phyloP scores from a whole-genome alignment of 2,329 filamentous ascomycete genomes.

The Whalleya microplaca region DNA sequence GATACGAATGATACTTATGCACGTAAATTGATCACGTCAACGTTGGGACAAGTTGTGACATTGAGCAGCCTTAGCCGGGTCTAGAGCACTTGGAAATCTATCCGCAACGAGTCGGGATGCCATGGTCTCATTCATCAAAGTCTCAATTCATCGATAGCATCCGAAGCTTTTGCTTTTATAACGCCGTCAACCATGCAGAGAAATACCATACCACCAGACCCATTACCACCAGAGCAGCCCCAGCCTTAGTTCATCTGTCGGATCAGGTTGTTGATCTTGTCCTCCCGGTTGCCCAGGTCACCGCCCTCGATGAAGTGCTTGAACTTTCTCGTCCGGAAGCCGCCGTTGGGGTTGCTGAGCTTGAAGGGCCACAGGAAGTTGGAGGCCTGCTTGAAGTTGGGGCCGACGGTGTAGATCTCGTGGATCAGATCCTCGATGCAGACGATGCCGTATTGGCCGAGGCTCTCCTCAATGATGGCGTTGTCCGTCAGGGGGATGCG shows the following conservation, averaged over 20 bases:
- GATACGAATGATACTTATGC: too few species aligned
- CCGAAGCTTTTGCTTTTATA: slow-evolving; percentile 39
- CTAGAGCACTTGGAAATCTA: not conserved
- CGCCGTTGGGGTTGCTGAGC: slow-evolving; percentile 96
- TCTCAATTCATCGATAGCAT: slow-evolving; percentile 41
- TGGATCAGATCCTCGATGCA: slow-evolving; percentile 99
- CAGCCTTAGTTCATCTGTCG: slow-evolving; percentile 96
- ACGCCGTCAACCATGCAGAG: slow-evolving; percentile 41
- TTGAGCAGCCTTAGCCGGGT: not conserved
- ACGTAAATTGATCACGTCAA: not conserved
- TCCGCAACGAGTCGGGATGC: slow-evolving; percentile 16
- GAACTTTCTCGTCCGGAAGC: slow-evolving; percentile 97
- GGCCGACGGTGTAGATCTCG: slow-evolving; percentile 98
- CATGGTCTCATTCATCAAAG: slow-evolving; percentile 38
- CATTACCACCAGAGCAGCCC: slow-evolving; percentile 30
- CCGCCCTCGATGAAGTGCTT: slow-evolving; percentile 98
- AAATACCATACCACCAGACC: slow-evolving; percentile 38
- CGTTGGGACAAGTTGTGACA: not conserved
- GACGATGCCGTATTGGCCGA: slow-evolving; percentile 98
- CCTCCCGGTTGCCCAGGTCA: slow-evolving; percentile 98
- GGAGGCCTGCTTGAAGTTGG: slow-evolving; percentile 99
- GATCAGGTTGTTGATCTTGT: slow-evolving; percentile 95
- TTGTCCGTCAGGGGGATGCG: slow-evolving; percentile 96
- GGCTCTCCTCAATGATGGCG: slow-evolving; percentile 92
- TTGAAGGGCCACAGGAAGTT: slow-evolving; percentile 99